Conservation (phyloP, 2,329 filamentous ascomycete genomes). For the Septoria linicola region DNA sequence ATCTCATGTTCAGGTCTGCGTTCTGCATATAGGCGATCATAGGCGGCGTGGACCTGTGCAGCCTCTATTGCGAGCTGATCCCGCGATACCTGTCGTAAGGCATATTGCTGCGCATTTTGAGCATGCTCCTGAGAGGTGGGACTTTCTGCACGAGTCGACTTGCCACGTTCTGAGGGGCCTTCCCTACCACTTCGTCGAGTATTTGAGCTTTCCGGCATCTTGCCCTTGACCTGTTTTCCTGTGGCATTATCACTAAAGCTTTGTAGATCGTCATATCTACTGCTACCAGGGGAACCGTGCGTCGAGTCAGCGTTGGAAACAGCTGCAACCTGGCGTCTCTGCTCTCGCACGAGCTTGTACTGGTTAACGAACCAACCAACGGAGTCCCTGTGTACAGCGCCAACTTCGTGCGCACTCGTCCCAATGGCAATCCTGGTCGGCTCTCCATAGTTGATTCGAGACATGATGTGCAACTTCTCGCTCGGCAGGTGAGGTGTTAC, state of each 20-base stretch:
- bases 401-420: not conserved
- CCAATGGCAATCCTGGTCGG: not conserved
- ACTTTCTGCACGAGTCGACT: too few relatives aligned
- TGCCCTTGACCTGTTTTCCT: not conserved
- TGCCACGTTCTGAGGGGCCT: too few relatives aligned
- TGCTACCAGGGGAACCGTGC: too few relatives aligned
- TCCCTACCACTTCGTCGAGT: too few relatives aligned
- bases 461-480: slow-evolving; percentile 4
- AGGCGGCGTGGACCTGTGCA: not conserved
- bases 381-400: not conserved
- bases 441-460: slow-evolving; percentile 6
- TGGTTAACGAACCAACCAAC: not conserved
- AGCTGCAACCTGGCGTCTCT: too few relatives aligned
- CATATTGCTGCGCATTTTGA: too few relatives aligned
- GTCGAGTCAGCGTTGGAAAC: too few relatives aligned
- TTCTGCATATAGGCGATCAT: not conserved
- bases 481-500: not conserved
- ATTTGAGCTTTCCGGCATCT: too few relatives aligned
- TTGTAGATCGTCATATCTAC: too few relatives aligned
- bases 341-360: not conserved
- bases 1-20: not conserved
- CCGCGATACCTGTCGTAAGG: not conserved
- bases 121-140: too few relatives aligned
- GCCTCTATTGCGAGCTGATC: not conserved
- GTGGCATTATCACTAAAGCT: too few relatives aligned